Percentiles rank a stretch among this genome's conserved stretches.
These are phyloP conservation scores for Vachellia pachyceras DNA, from an alignment of 306 rosid genomes.

Conservation along the genomic window DNA sequence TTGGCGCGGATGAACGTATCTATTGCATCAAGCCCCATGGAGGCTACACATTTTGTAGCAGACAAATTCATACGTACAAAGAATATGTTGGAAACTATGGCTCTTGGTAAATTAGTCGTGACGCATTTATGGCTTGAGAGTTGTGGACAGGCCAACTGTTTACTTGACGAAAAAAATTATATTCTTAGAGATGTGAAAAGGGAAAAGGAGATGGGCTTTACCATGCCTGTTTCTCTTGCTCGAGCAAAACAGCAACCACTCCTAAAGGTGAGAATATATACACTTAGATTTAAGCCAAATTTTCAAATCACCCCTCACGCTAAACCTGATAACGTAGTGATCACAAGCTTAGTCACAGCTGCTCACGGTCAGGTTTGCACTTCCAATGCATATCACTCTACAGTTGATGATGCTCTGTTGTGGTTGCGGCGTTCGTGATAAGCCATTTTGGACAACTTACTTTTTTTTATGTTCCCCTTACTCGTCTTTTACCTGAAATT, in stretches of 20 bases:
- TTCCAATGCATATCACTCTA: conserved; percentile 22
- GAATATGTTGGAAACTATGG: conserved; percentile 94
- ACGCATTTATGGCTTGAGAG: conserved; percentile 87
- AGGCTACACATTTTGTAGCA: conserved; percentile 92
- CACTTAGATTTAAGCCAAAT: conserved; percentile 22
- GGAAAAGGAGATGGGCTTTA: conserved; percentile 91
- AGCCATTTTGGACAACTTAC: background rate
- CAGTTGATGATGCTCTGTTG: background rate
- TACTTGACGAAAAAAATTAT: conserved; percentile 83
- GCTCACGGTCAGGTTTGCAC: conserved; percentile 58
- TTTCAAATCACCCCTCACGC: conserved; percentile 47
- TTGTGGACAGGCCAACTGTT: conserved; percentile 81
- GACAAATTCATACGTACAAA: conserved; percentile 86
- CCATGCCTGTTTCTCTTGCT: conserved; percentile 79
- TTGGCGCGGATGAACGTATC: conserved; percentile 70
- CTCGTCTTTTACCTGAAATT: background rate
- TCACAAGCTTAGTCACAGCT: conserved; percentile 47
- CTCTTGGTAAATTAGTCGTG: conserved; percentile 85
- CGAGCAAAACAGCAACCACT: conserved; percentile 75
- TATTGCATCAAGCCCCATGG: conserved; percentile 61
- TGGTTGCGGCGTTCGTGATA: background rate
- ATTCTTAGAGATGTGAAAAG: conserved; percentile 78
- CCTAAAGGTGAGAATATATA: conserved; percentile 59
- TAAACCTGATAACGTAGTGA: conserved; percentile 55
- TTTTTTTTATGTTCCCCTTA: background rate